Conservation (phyloP, 2,329 filamentous ascomycete genomes). For the Chaetomium sp. region DNA sequence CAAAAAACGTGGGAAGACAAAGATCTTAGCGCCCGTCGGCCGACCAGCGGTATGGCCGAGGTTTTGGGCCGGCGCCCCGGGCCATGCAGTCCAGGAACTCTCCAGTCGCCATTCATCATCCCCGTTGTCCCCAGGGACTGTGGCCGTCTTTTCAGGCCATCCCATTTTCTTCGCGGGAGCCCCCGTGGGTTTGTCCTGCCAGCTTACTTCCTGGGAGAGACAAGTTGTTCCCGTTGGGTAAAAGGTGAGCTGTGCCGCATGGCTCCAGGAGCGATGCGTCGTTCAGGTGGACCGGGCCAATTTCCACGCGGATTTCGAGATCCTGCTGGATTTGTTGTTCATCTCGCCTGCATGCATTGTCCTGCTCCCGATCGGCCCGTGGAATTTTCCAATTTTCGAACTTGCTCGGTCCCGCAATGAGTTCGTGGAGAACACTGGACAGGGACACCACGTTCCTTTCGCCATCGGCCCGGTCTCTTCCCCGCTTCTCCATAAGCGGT, state of each 20-base stretch:
- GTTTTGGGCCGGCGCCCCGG: background rate
- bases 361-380: background rate
- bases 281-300: background rate
- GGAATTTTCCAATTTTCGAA: too few species aligned
- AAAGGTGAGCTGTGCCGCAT: slow-evolving; percentile 8
- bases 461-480: too few species aligned
- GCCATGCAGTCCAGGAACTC: background rate
- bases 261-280: slow-evolving; percentile 1
- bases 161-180: slow-evolving; percentile 3
- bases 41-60: slow-evolving; percentile 5
- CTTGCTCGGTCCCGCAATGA: too few species aligned
- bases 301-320: too few species aligned
- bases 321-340: too few species aligned
- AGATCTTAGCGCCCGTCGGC: slow-evolving; percentile 4
- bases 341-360: background rate
- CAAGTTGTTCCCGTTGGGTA: too few species aligned
- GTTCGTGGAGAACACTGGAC: too few species aligned
- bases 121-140: too few species aligned
- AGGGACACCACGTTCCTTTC: too few species aligned
- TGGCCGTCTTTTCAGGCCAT: background rate
- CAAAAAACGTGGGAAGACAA: too few species aligned
- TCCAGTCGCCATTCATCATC: background rate
- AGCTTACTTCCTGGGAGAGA: background rate
- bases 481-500: too few species aligned
- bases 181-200: background rate